These are phyloP conservation scores for Peterozyma xylosa DNA, from an alignment of 805 yeast genomes.

Conservation along the genomic window DNA sequence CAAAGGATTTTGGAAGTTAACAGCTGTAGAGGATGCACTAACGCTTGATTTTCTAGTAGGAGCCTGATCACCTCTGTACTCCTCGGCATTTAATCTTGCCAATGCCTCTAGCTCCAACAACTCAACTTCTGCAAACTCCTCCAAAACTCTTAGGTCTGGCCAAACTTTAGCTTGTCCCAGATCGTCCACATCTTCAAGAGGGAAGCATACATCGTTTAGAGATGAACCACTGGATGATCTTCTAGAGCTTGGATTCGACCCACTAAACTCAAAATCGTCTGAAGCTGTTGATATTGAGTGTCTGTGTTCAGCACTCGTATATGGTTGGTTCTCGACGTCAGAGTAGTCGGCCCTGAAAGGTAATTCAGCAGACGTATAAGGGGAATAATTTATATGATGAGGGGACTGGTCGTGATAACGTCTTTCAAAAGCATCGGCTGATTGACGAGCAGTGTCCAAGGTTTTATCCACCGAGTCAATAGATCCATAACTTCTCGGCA, in stretches of 20 bases:
- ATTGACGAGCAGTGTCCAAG: not conserved
- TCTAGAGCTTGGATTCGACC: constrained; percentile 59
- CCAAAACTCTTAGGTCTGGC: constrained; percentile 79
- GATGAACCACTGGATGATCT: constrained; percentile 63
- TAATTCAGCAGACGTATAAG: not conserved
- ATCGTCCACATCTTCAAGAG: constrained; percentile 47
- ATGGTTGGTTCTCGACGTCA: not conserved
- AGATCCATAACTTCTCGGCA: not conserved
- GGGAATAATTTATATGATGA: constrained; percentile 1
- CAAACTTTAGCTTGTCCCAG: constrained; percentile 37
- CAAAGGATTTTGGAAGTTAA: constrained; percentile 31
- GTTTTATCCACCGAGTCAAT: not conserved
- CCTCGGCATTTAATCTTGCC: constrained; percentile 17
- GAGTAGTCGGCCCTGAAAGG: constrained; percentile 5
- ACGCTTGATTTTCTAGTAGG: constrained; percentile 5
- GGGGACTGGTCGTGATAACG: constrained; percentile 2
- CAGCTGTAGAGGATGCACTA: constrained; percentile 14
- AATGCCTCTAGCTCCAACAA: constrained; percentile 23
- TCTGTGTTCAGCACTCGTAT: constrained; percentile 1
- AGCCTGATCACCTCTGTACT: constrained; percentile 13
- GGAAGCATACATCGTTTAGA: constrained; percentile 88
- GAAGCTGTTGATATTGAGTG: constrained; percentile 3
- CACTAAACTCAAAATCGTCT: constrained; percentile 30
- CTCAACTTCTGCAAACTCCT: constrained; percentile 74
- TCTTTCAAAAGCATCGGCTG: constrained; percentile 1